A percentile compares a stretch with the other conserved stretches of the same genome.
Evolutionary conservation across 371 early-diverging fungal genomes (phyloP).

Genomic region (Mucor lusitanicus): DNA sequence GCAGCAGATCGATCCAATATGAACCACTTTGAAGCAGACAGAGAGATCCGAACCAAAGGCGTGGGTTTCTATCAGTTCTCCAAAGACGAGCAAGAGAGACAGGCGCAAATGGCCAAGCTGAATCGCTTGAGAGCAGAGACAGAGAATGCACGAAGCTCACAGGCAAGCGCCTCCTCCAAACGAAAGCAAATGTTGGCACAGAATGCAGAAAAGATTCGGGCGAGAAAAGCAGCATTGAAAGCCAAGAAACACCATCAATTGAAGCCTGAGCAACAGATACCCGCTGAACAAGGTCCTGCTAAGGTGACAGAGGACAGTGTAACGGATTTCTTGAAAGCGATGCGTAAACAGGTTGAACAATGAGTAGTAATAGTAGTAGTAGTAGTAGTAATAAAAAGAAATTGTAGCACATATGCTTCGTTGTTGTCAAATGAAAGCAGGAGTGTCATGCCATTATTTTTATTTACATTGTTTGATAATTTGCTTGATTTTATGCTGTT

Average conservation of each 20-base stretch:
- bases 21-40: slow-evolving; percentile 56
- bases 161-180: slow-evolving; percentile 42
- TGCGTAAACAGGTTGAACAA: slow-evolving; percentile 30
- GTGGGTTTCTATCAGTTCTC: slow-evolving; percentile 78
- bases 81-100: slow-evolving; percentile 67
- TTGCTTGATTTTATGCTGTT: not conserved
- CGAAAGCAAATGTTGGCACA: slow-evolving; percentile 52
- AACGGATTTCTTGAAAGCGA: slow-evolving; percentile 27
- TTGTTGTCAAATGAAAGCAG: no score
- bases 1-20: slow-evolving; percentile 31
- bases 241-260: slow-evolving; percentile 30
- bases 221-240: slow-evolving; percentile 32
- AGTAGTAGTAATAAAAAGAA: no score
- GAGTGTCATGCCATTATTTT: no score
- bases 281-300: not conserved
- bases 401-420: no score
- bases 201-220: slow-evolving; percentile 49
- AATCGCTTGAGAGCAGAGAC: slow-evolving; percentile 61
- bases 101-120: slow-evolving; percentile 64
- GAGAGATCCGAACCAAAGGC: slow-evolving; percentile 72
- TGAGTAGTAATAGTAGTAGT: no score
- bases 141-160: slow-evolving; percentile 41
- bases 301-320: slow-evolving; percentile 36
- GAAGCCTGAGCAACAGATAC: slow-evolving; percentile 10
- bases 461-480: not conserved